These are phyloP conservation scores for Laguncularia racemosa DNA, from an alignment of 345 rosid genomes.

Conservation along the genomic window DNA sequence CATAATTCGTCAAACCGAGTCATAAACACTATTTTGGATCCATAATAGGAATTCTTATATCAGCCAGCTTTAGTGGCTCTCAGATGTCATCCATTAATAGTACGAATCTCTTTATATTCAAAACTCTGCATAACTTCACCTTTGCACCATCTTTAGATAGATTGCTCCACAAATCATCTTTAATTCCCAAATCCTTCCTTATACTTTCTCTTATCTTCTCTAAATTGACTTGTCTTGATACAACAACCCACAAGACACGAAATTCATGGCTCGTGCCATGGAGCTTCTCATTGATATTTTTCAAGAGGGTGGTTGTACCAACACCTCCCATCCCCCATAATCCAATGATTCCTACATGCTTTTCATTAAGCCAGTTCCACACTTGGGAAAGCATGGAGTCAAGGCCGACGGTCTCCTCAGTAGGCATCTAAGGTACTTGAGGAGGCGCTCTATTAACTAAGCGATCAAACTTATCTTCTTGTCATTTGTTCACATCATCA, in stretches of 20 bases:
- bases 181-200: neutral
- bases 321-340: slow-evolving; percentile 16
- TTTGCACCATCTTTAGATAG: slow-evolving; percentile 2
- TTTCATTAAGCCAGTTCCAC: neutral
- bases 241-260: slow-evolving; percentile 12
- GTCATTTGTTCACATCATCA: neutral
- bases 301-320: slow-evolving; percentile 20
- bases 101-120: slow-evolving; percentile 14
- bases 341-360: slow-evolving; percentile 9
- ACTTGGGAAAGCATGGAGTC: slow-evolving; percentile 1
- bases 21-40: slow-evolving; percentile 16
- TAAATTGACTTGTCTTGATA: neutral
- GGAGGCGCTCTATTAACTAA: neutral
- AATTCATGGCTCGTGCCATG: neutral
- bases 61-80: slow-evolving; percentile 1
- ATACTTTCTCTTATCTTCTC: slow-evolving; percentile 4
- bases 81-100: slow-evolving; percentile 16
- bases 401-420: neutral
- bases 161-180: neutral
- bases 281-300: slow-evolving; percentile 9
- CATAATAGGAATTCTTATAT: slow-evolving; percentile 16
- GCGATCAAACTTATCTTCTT: slow-evolving; percentile 1
- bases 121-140: neutral
- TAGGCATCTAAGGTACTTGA: neutral
- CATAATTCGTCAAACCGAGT: slow-evolving; percentile 20